Evolutionary conservation across 1,284 basidiomycete genomes (phyloP), one percentile per base, ranked within the genome.

Genomic region (Ceratobasidium sp.): DNA sequence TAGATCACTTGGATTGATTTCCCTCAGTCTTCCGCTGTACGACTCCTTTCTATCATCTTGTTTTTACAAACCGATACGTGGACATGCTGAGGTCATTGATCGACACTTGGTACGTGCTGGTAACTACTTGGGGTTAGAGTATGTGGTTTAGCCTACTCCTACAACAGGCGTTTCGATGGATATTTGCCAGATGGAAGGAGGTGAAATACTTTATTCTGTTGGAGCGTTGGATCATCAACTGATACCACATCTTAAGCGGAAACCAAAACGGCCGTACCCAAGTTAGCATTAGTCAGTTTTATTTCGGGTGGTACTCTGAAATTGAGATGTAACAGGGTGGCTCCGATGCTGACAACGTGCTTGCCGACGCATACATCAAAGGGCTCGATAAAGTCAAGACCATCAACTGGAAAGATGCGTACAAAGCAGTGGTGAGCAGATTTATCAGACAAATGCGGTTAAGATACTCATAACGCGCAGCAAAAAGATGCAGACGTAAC

Each of bases 401-500:
- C 34, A 65, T 65, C 41, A 53, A 65, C 21, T 65, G 62, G 62
- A 36, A 53, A 26, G 62, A 65, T 28, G 62, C 62, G 6, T 65
- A 65, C 21, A 65, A 65, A n/a, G 62, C 46, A 36, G 62, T 65
- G 36, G 62, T 65, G 48, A 65, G 62, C 23, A 10, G 8, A 26
- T 21, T n/a, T n/a, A n/a, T n/a, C n/a, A n/a, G n/a, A n/a, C n/a
- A n/a, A n/a, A n/a, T n/a, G n/a, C n/a, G n/a, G n/a, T n/a, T n/a
- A n/a, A n/a, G n/a, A n/a, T n/a, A n/a, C n/a, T 28, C 36, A 61
- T 18, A 55, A 23, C 10, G 16, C 46, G 48, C 32, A 65, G 62
- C 62, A 65, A 65, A 65, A 65, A 41, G 62, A 65, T 26, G 62
- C 62, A 36, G 62, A 65, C 23, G 62, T 65, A 21, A 65, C 62